A percentile compares a stretch with the other conserved stretches of the same genome.
These are phyloP conservation scores for Solanum hybrid DNA, from an alignment of 305 asterid genomes.

Conservation along the genomic window DNA sequence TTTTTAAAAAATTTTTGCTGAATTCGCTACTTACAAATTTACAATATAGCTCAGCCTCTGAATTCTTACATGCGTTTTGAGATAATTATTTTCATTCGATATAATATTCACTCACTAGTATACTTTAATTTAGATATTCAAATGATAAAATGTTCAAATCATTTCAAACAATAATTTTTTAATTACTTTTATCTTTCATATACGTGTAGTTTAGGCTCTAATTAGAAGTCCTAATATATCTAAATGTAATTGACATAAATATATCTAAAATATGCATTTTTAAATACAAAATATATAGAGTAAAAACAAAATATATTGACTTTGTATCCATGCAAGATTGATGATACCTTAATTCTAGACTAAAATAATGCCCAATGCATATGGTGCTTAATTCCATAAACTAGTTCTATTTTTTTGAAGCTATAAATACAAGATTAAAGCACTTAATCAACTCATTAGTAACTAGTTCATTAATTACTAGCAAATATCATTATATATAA, in stretches of 20 bases:
- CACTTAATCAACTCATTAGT: not conserved
- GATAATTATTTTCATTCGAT: no score
- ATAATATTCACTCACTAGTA: not conserved
- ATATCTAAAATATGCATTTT: not conserved
- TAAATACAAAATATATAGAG: not conserved
- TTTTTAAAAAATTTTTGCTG: no score
- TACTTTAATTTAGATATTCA: not conserved
- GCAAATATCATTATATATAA: not conserved
- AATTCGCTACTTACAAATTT: no score
- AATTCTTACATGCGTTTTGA: no score
- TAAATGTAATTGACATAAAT: not conserved
- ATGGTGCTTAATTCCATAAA: not conserved
- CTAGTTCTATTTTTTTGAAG: not conserved
- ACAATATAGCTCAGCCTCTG: no score
- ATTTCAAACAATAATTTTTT: not conserved
- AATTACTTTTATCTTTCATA: not conserved
- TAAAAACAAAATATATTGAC: not conserved
- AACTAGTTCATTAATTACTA: not conserved
- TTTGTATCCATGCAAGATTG: not conserved
- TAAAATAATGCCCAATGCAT: not conserved
- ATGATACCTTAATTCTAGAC: not conserved
- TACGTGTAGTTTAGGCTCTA: not conserved
- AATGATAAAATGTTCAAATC: not conserved
- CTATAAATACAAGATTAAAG: not conserved
- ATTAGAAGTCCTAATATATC: not conserved